Percentiles rank a stretch among this genome's conserved stretches.
phyloP scores from a whole-genome alignment of 2,329 filamentous ascomycete genomes.

The Fusarium sambucinum region DNA sequence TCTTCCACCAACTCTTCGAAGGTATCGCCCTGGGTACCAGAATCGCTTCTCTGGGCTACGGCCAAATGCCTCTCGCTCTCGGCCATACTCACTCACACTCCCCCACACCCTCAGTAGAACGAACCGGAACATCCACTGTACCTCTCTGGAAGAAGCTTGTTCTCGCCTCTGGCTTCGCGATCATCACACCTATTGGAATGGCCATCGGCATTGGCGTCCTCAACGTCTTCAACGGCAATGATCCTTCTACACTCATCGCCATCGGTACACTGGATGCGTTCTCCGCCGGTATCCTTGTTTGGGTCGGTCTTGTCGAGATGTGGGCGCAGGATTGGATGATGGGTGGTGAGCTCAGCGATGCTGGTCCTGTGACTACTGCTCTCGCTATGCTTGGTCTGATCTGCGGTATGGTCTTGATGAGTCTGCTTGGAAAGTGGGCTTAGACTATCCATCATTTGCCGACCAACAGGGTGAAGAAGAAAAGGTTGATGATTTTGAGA shows the following conservation, averaged over 20 bases:
- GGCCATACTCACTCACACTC: conserved; percentile 33
- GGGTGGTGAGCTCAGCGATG: conserved; percentile 66
- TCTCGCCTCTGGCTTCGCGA: conserved; percentile 72
- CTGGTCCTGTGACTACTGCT: conserved; percentile 60
- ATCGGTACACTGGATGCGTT: conserved; percentile 80
- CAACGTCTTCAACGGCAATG: conserved; percentile 78
- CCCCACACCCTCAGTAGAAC: conserved; percentile 38
- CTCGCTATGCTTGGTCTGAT: conserved; percentile 67
- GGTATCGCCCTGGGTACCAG: conserved; percentile 79
- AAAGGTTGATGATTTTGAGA: background rate
- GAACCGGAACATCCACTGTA: conserved; percentile 45
- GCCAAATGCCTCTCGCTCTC: conserved; percentile 33
- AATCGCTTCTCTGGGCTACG: conserved; percentile 69
- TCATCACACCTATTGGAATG: conserved; percentile 83
- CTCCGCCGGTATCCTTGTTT: conserved; percentile 79
- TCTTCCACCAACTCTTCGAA: conserved; percentile 84
- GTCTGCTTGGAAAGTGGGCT: conserved; percentile 81
- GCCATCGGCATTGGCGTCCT: conserved; percentile 81
- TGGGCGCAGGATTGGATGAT: conserved; percentile 79
- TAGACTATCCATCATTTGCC: conserved; percentile 51
- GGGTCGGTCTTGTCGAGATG: conserved; percentile 85
- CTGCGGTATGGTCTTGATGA: conserved; percentile 76
- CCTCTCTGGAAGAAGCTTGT: conserved; percentile 65
- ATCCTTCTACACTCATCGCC: conserved; percentile 74
- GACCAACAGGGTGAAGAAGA: background rate